Evolutionary conservation across 345 rosid species (phyloP), one percentile per base, ranked within the genome.

Genomic region (Adansonia digitata): DNA sequence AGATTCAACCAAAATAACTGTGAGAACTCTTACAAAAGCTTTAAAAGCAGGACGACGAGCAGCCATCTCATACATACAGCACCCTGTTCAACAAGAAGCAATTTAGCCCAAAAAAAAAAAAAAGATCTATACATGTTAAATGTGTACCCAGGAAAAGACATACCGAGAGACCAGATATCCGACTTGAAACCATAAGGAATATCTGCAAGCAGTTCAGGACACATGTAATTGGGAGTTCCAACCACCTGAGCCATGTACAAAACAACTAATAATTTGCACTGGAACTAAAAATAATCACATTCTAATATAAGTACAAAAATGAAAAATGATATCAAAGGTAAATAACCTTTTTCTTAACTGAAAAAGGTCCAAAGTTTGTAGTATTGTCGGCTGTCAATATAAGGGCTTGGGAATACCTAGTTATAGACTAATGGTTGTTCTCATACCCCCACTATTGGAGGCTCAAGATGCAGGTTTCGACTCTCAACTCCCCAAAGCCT

Each of bases 161-260:
- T 86, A 95, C 99, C 99, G 71, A 95, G 83, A 63, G 99, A 95
- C 99, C 99, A 95, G 80, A 95, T 95, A 78, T 95, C 99, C 55
- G 98, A 95, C 82, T 95, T 95, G 77, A 93, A 95, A 77, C 99
- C 99, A 81, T 95, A 95, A 60, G 99, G 98, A 74, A 95, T 95
- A 81, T 93, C 99, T 34, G 98, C 92, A 80, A 93, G 98, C 73
- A 95, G 86, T 78, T 95, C 99, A 18, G 99, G 99, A 81, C 99
- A 95, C 98, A 95, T 95, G 85, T 93, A 95, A 81, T 95, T 95
- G 69, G 98, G 99, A 80, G 99, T 95, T 82, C 99, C 99, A 84
- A 95, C 99, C 71, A 95, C 98, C 99, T 95, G 85, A 75, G 53
- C 42, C 80, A 76, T 34, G 77, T 57, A 55, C 15, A 75, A 34